phyloP scores from a whole-genome alignment of 1,284 basidiomycete genomes.

The Lentinula novae-zelandiae region DNA sequence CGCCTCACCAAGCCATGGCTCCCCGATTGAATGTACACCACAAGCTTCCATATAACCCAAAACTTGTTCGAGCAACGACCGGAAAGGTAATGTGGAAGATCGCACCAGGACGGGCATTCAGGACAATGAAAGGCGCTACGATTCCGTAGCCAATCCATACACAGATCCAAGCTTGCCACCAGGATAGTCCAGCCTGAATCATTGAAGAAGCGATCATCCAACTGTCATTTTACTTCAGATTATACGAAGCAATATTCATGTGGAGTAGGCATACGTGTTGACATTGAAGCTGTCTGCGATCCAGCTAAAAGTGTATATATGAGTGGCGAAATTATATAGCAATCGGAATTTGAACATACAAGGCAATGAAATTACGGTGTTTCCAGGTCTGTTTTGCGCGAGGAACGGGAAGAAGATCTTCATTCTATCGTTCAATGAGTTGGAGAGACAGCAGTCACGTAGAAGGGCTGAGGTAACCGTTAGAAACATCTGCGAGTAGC shows the following conservation, averaged over 20 bases:
- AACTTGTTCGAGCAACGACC: constrained; percentile 71
- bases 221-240: constrained; percentile 27
- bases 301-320: constrained; percentile 47
- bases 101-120: constrained; percentile 80
- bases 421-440: constrained; percentile 40
- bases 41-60: constrained; percentile 78
- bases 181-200: constrained; percentile 71
- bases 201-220: constrained; percentile 78
- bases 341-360: constrained; percentile 37
- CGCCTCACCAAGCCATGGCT: constrained; percentile 67
- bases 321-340: not conserved
- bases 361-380: constrained; percentile 59
- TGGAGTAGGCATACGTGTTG: constrained; percentile 55
- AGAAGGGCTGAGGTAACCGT: constrained; percentile 29
- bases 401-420: constrained; percentile 60
- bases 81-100: constrained; percentile 82
- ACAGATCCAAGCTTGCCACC: constrained; percentile 83
- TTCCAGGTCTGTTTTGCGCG: constrained; percentile 58
- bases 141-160: constrained; percentile 76
- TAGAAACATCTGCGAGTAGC: constrained; percentile 50
- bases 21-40: constrained; percentile 84
- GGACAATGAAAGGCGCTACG: constrained; percentile 71
- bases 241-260: not conserved
- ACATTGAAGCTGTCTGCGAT: constrained; percentile 80
- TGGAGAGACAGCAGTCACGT: not conserved